Conservation (phyloP, 1,139 yeast species). For the Kurtzmaniella quercitrusa region DNA sequence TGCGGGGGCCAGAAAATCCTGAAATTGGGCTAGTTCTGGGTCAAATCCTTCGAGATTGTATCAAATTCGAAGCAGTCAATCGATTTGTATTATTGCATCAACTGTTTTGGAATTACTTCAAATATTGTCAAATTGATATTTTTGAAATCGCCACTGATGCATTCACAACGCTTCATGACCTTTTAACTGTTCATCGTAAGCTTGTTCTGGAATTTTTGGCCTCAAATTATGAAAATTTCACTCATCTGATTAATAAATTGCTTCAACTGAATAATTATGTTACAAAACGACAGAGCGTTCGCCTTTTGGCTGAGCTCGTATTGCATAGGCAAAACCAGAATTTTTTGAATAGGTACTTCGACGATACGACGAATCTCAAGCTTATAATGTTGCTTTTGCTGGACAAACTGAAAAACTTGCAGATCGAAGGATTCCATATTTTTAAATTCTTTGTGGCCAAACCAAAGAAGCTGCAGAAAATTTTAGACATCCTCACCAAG, state of each 20-base stretch:
- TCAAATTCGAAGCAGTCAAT: constrained; percentile 72
- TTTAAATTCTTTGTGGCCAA: constrained; percentile 93
- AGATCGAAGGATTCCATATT: constrained; percentile 86
- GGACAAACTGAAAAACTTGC: constrained; percentile 86
- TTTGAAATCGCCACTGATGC: constrained; percentile 93
- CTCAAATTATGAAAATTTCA: constrained; percentile 53
- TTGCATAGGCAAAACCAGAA: constrained; percentile 67
- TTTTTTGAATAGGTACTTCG: constrained; percentile 74
- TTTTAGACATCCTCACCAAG: constrained; percentile 75
- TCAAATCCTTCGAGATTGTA: constrained; percentile 77
- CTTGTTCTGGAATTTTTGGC: constrained; percentile 67
- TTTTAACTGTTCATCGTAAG: constrained; percentile 65
- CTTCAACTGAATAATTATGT: constrained; percentile 81
- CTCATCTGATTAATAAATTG: constrained; percentile 57
- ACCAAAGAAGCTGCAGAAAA: constrained; percentile 80
- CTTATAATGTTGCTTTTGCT: constrained; percentile 80
- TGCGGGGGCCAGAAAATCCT: constrained; percentile 66
- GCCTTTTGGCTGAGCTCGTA: constrained; percentile 73
- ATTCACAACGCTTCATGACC: constrained; percentile 69
- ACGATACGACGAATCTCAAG: constrained; percentile 77
- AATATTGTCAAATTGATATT: constrained; percentile 67
- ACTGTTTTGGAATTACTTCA: constrained; percentile 78
- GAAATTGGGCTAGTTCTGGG: constrained; percentile 78
- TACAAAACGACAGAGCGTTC: constrained; percentile 85
- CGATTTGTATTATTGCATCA: constrained; percentile 51